A percentile compares a stretch with the other conserved stretches of the same genome.
phyloP scores from a whole-genome alignment of 225 moss, liverwort and hornwort species.

The Takakia lepidozioides region DNA sequence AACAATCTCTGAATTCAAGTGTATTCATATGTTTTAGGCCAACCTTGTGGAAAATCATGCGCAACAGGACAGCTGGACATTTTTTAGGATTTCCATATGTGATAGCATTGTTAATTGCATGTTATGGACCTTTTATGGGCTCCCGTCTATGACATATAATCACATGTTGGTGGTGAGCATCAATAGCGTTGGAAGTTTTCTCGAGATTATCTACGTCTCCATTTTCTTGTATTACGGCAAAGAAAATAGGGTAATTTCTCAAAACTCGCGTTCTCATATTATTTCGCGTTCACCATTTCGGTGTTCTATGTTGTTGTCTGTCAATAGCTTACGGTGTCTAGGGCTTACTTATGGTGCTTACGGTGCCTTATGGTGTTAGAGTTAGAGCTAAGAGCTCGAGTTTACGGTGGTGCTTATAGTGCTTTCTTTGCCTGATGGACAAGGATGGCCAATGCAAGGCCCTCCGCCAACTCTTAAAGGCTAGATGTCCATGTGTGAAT shows the following conservation, averaged over 20 bases:
- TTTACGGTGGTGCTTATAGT: slow-evolving; percentile 11
- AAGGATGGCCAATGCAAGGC: too few relatives aligned
- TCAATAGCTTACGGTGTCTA: too few relatives aligned
- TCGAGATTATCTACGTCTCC: not conserved
- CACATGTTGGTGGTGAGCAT: slow-evolving; percentile 1
- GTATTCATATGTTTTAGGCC: not conserved
- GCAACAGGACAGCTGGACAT: not conserved
- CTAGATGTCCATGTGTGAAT: too few relatives aligned
- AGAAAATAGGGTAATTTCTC: slow-evolving; percentile 1
- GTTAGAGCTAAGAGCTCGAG: slow-evolving; percentile 5
- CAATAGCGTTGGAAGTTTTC: not conserved
- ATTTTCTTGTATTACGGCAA: slow-evolving; percentile 1
- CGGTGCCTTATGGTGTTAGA: too few relatives aligned
- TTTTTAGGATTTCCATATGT: slow-evolving; percentile 3
- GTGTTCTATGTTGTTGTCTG: too few relatives aligned
- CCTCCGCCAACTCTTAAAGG: too few relatives aligned
- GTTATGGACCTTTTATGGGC: slow-evolving; percentile 7
- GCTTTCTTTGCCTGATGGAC: too few relatives aligned
- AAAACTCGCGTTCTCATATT: too few relatives aligned
- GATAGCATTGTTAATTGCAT: slow-evolving; percentile 6
- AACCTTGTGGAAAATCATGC: not conserved
- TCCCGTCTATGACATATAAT: not conserved
- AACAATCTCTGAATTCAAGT: not conserved
- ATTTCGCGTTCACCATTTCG: too few relatives aligned
- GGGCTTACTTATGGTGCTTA: too few relatives aligned